Percentiles rank a stretch among this genome's conserved stretches.
Conservation (phyloP, 805 yeast species). For the Barnettozyma populi region DNA sequence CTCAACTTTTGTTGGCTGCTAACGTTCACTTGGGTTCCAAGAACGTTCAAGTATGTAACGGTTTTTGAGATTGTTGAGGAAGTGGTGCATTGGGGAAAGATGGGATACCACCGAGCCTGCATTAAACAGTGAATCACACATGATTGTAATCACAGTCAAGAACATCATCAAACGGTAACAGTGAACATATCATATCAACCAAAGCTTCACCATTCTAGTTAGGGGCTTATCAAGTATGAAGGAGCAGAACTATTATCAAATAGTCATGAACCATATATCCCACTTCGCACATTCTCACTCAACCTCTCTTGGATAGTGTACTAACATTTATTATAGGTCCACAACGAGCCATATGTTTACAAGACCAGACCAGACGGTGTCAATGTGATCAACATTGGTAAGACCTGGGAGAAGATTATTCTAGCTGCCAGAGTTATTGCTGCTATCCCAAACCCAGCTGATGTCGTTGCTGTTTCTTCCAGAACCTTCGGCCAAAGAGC, state of each 20-base stretch:
- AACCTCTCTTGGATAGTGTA: constrained; percentile 1
- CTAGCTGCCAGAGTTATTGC: constrained; percentile 99
- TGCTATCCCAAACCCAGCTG: constrained; percentile 97
- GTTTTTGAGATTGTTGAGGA: neutral
- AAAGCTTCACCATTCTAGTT: neutral
- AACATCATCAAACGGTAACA: neutral
- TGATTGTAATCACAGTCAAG: neutral
- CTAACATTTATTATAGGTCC: constrained; percentile 52
- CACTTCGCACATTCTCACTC: neutral
- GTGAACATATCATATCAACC: neutral
- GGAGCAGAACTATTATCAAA: neutral
- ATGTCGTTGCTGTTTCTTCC: constrained; percentile 97
- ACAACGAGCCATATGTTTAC: constrained; percentile 95
- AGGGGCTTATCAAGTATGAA: neutral
- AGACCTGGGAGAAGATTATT: constrained; percentile 99
- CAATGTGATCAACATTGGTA: constrained; percentile 95
- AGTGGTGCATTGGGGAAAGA: neutral
- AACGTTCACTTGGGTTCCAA: constrained; percentile 99
- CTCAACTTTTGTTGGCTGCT: constrained; percentile 98
- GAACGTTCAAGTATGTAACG: constrained; percentile 90
- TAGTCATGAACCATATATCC: neutral
- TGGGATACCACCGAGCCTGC: neutral
- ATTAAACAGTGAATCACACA: neutral
- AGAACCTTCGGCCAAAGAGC: constrained; percentile 99
- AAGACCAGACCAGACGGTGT: constrained; percentile 99